phyloP scores from a whole-genome alignment of 2,329 filamentous ascomycete genomes.

The Periglandula ipomoeae region DNA sequence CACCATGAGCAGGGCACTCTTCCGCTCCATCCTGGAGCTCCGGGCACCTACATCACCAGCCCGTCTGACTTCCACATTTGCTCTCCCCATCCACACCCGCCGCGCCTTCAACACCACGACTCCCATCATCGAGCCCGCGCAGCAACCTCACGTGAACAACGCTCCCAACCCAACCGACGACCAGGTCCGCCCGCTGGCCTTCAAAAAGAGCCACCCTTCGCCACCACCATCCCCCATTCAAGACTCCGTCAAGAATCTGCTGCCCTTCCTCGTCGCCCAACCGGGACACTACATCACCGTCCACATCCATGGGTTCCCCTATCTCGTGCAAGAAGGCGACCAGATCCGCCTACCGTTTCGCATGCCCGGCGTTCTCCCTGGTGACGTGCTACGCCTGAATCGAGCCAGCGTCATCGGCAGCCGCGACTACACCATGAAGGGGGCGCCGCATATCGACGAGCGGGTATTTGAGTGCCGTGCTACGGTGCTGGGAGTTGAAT shows the following conservation, averaged over 20 bases:
- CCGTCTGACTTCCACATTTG: constrained; percentile 16
- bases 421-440: constrained; percentile 83
- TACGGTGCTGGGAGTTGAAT: constrained; percentile 74
- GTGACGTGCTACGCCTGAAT: constrained; percentile 81
- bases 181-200: constrained; percentile 25
- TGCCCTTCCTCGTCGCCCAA: constrained; percentile 65
- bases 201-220: constrained; percentile 30
- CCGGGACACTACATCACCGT: constrained; percentile 68
- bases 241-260: constrained; percentile 48
- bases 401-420: constrained; percentile 75
- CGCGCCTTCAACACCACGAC: constrained; percentile 39
- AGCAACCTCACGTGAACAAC: constrained; percentile 25
- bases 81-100: constrained; percentile 18
- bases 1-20: constrained; percentile 49
- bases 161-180: constrained; percentile 26
- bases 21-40: constrained; percentile 55
- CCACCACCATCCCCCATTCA: constrained; percentile 34
- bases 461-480: constrained; percentile 77
- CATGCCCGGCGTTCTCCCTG: constrained; percentile 67
- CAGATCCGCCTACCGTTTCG: constrained; percentile 68
- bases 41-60: constrained; percentile 27
- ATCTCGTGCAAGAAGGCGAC: constrained; percentile 71
- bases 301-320: constrained; percentile 71
- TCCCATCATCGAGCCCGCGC: constrained; percentile 36
- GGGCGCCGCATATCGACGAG: constrained; percentile 73